Conservation (phyloP, 495 filamentous ascomycete species). For the Aspergillus saccharolyticus region DNA sequence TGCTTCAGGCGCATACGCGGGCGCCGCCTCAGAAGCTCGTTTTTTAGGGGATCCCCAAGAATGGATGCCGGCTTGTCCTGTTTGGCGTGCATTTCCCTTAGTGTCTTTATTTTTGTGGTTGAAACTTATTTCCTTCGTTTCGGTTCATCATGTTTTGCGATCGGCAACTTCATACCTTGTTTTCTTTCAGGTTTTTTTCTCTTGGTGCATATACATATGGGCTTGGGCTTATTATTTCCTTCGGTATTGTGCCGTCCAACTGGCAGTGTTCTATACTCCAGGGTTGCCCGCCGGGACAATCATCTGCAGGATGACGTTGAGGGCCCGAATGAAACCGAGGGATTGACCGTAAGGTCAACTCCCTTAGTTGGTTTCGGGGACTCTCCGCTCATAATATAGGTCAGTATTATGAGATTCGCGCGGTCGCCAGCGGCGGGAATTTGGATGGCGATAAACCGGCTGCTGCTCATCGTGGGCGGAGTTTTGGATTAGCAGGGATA, state of each 20-base stretch:
- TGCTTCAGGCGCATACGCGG: conserved; percentile 18
- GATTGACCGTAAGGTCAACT: not conserved
- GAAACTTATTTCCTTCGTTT: too few species aligned
- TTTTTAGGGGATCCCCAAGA: not conserved
- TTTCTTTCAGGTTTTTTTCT: not conserved
- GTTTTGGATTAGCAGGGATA: not conserved
- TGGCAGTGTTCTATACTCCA: not conserved
- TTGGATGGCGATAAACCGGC: not conserved
- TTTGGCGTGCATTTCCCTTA: too few species aligned
- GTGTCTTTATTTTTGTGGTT: too few species aligned
- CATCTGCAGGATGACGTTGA: conserved; percentile 18
- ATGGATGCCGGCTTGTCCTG: not conserved
- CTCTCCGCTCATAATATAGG: not conserved
- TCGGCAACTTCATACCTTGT: not conserved
- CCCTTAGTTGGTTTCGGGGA: not conserved
- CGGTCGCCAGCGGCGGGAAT: not conserved
- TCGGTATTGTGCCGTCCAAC: not conserved
- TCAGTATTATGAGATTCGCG: not conserved
- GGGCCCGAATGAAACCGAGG: conserved; percentile 3
- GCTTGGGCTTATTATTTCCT: not conserved
- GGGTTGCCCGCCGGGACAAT: not conserved
- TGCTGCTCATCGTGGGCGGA: not conserved
- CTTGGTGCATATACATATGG: not conserved
- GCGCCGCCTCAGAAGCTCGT: conserved; percentile 9
- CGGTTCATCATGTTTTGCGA: not conserved